These are phyloP conservation scores for Escallonia rubra DNA, from an alignment of 129 eudicot species.

Conservation along the genomic window DNA sequence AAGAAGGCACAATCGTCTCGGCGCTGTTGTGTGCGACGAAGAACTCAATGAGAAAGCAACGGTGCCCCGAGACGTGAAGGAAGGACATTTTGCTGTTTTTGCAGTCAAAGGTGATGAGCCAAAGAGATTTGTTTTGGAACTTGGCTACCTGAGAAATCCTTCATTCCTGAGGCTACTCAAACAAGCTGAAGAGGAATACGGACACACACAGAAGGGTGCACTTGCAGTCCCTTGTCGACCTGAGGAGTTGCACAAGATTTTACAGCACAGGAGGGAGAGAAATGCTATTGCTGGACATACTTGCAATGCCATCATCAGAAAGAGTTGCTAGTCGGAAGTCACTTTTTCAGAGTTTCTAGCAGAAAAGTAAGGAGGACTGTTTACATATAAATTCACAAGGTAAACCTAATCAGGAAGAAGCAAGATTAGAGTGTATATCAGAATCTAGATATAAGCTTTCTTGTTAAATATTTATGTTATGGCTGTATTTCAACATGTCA, in stretches of 20 bases:
- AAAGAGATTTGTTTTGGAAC: conserved; percentile 49
- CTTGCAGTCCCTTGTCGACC: conserved; percentile 53
- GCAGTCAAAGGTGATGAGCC: conserved; percentile 38
- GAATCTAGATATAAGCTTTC: too few species aligned
- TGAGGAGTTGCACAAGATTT: conserved; percentile 33
- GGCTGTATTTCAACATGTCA: too few species aligned
- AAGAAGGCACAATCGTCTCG: not conserved
- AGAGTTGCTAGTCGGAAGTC: not conserved
- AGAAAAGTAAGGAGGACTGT: too few species aligned
- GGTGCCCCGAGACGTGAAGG: conserved; percentile 30
- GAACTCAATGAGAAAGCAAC: not conserved
- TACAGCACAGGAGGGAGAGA: conserved; percentile 20
- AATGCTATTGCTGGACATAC: not conserved
- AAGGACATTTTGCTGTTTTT: conserved; percentile 56
- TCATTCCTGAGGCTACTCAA: conserved; percentile 37
- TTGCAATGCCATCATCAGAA: not conserved
- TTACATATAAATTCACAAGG: too few species aligned
- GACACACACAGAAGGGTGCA: conserved; percentile 46
- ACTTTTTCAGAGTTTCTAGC: too few species aligned
- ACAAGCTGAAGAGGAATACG: conserved; percentile 52
- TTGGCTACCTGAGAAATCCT: conserved; percentile 39
- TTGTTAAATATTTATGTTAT: too few species aligned
- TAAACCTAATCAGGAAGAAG: too few species aligned
- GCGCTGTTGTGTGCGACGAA: not conserved
- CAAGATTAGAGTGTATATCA: too few species aligned